Percentiles rank a stretch among this genome's conserved stretches.
phyloP scores from a whole-genome alignment of 148 eudicot genomes.

The Persicaria maculosa region DNA sequence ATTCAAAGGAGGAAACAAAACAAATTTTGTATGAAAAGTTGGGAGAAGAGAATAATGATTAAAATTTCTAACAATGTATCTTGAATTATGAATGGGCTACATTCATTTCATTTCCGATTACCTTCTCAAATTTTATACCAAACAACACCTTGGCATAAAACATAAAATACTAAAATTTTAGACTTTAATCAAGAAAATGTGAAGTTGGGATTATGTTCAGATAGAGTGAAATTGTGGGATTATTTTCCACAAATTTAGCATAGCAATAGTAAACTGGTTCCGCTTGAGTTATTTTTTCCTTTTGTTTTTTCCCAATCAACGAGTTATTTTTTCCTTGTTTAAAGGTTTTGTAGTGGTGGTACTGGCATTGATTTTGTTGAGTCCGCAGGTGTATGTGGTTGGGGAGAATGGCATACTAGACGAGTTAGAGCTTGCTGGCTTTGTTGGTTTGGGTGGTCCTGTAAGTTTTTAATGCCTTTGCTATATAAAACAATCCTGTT shows the following conservation, averaged over 20 bases:
- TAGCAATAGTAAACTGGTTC: no score
- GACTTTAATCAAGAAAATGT: neutral
- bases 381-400: conserved; percentile 47
- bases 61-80: no score
- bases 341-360: neutral
- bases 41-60: no score
- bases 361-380: neutral
- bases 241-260: no score
- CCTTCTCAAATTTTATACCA: no score
- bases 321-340: neutral
- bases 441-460: conserved; percentile 52
- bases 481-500: neutral
- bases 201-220: neutral
- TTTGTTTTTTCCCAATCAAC: no score
- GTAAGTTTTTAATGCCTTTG: conserved; percentile 23
- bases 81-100: no score
- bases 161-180: neutral
- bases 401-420: conserved; percentile 63
- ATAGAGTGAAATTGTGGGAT: neutral
- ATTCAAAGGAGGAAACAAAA: no score
- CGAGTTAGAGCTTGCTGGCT: conserved; percentile 61
- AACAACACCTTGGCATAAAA: neutral
- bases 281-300: neutral
- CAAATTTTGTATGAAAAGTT: no score
- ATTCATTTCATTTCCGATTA: no score